Base-by-base conservation (phyloP, 2,329 filamentous ascomycete species). In the Onygena corvina region DNA sequence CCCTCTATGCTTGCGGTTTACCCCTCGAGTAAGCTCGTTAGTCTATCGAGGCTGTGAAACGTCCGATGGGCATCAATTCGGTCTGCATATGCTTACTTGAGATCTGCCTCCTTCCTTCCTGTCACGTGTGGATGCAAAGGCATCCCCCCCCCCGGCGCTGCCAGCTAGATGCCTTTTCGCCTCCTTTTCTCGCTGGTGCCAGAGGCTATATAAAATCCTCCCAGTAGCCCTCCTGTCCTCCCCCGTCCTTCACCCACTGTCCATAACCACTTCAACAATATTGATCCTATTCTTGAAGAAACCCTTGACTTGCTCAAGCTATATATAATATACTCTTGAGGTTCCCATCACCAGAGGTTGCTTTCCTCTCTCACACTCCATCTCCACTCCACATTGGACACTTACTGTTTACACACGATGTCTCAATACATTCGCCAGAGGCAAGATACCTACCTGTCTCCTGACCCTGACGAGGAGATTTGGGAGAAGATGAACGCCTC, bases 41-140 rank as follows among this genome's bases (percentile, higher is more conserved):
- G 20, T 21, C 21, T n/a, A 5, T 21, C 20, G 36, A 23, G 36
- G 36, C 36, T 40, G 36, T 40, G 36, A 40, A 40, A 40, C 36
- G 20, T 12, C 25, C 4, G 36, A 40, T 40, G 20, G 36, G 36
- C 36, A 40, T 40, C 36, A 40, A 11, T 40, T 23, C 16, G 36
- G 21, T 18, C 18, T 40, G 36, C 36, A 40, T 40, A n/a, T 40
- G 36, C 36, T 40, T 40, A 40, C 18, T 11, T 40, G 16, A n/a
- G 20, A 11, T 12, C 20, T n/a, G 9, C 35, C 18, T 21, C 36
- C 1, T n/a, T 33, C 36, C 36, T 23, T 23, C 36, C 36, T 23
- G 36, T 40, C 36, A 40, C 36, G 36, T 40, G 36, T 40, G 8
- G 36, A 8, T 23, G 36, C 20, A 40, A 40, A 40, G 36, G 36